Conservation (phyloP, 192 early-diverging fungal genomes). For the Spizellomyces punctatus region DNA sequence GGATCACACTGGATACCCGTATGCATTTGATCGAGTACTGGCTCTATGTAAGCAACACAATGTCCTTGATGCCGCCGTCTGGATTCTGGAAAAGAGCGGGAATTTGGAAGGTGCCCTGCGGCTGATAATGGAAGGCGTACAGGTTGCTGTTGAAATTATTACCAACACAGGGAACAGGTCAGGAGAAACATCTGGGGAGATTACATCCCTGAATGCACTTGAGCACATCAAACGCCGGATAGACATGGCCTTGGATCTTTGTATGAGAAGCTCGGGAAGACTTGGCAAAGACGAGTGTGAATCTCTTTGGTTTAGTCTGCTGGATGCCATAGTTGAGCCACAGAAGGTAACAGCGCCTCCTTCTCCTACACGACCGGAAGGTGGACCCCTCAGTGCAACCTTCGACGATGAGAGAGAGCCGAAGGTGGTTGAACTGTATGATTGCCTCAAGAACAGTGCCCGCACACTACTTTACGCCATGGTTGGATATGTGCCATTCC, state of each 20-base stretch:
- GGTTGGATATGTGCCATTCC: slow-evolving; percentile 35
- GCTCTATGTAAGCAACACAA: slow-evolving; percentile 27
- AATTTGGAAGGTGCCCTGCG: slow-evolving; percentile 35
- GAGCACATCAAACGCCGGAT: not conserved
- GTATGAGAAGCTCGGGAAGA: slow-evolving; percentile 22
- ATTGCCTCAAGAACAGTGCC: not conserved
- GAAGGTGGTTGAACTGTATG: not conserved
- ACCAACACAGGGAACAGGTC: not conserved
- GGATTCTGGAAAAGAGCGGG: slow-evolving; percentile 45
- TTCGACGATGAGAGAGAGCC: not conserved
- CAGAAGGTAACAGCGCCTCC: slow-evolving; percentile 19
- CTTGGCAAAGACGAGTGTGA: slow-evolving; percentile 32
- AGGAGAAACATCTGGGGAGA: not conserved
- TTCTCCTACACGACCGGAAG: not conserved
- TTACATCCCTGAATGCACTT: not conserved
- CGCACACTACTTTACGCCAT: slow-evolving; percentile 37
- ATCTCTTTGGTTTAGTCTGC: slow-evolving; percentile 41
- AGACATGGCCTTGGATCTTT: slow-evolving; percentile 32
- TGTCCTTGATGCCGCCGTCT: slow-evolving; percentile 35
- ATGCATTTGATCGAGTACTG: slow-evolving; percentile 40
- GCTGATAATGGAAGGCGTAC: slow-evolving; percentile 25
- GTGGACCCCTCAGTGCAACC: not conserved
- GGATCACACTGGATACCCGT: slow-evolving; percentile 32
- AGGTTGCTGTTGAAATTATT: slow-evolving; percentile 9
- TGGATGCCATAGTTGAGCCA: slow-evolving; percentile 36